Evolutionary conservation across 2,329 filamentous ascomycete genomes (phyloP).

Genomic region (Pseudogymnoascus sp.): DNA sequence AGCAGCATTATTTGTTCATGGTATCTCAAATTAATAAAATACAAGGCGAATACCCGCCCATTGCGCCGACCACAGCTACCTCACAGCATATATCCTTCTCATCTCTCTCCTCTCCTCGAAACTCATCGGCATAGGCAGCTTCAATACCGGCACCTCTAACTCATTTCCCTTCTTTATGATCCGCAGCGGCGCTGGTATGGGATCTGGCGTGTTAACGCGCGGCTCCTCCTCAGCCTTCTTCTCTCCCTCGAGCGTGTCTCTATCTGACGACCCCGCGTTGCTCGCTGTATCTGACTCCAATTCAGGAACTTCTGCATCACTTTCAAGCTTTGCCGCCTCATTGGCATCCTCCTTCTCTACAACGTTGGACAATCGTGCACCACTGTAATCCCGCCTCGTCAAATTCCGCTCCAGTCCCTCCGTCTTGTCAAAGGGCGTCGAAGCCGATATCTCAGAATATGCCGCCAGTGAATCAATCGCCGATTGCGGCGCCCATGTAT

Average conservation of each 20-base stretch:
- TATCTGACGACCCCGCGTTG: neutral
- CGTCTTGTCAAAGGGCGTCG: neutral
- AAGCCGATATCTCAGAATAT: neutral
- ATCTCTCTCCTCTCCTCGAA: neutral
- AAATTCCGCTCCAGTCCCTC: neutral
- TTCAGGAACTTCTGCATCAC: neutral
- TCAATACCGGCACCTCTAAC: neutral
- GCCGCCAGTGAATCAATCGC: neutral
- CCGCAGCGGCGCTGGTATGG: neutral
- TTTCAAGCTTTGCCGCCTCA: neutral
- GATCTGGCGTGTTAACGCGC: neutral
- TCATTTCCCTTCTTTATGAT: neutral
- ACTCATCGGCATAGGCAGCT: neutral
- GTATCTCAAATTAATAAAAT: neutral
- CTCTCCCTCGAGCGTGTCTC: neutral
- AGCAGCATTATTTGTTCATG: neutral
- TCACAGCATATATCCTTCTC: neutral
- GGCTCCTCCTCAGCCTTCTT: neutral
- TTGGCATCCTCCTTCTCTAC: neutral
- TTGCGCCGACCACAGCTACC: neutral
- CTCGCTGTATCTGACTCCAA: neutral
- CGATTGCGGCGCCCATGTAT: neutral
- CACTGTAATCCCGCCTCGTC: neutral
- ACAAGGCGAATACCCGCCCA: neutral
- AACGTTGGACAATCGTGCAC: neutral